Evolutionary conservation across 2,329 filamentous ascomycete genomes (phyloP), one percentile per base, ranked within the genome.

Genomic region (Trichoderma asperellum): DNA sequence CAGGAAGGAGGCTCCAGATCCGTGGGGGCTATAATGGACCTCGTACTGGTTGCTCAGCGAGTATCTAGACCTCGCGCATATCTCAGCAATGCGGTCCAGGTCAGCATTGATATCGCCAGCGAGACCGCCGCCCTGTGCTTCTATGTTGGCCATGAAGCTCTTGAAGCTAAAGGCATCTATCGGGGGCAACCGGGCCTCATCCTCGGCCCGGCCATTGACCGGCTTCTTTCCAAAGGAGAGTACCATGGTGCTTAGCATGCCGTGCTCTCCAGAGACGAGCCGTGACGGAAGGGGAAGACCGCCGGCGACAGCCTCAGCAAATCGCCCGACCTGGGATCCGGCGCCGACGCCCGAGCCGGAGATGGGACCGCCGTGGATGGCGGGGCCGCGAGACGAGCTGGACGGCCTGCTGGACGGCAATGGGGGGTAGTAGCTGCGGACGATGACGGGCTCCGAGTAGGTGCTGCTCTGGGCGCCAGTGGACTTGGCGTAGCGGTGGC

Each of bases 11-110:
- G 84, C 77, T 4, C 88, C 87, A 1, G 86, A 86, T 24, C 87
- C 87, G 73, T 90, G 88, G 16, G 88, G 88, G 14, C 85, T 81
- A 70, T 89, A 86, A 73, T 91, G 88, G 7, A 89, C 87, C 74
- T 90, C 88, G 73, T 90, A 90, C 75, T 90, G 88, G 76, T 89
- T 89, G 77, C 88, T 89, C 63, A 90, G 76, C 52, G 88, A 90
- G 76, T 90, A 90, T 55, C 86, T 84, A 14, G 88, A 90, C 40
- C 86, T 83, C 47, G 88, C 88, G 78, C 88, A 91, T 37, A 91
- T 90, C 76, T 90, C 88, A 12, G 88, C 88, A 73, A 91, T 90
- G 52, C 87, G 84, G 71, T 90, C 88, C 61, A 91, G 79, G 73
- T 89, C 87, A 14, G 87, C 81, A 63, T 83, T 82, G 70, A 90